These are phyloP conservation scores for Sphenostylis stenocarpa DNA, from an alignment of 306 rosid species.

Conservation along the genomic window DNA sequence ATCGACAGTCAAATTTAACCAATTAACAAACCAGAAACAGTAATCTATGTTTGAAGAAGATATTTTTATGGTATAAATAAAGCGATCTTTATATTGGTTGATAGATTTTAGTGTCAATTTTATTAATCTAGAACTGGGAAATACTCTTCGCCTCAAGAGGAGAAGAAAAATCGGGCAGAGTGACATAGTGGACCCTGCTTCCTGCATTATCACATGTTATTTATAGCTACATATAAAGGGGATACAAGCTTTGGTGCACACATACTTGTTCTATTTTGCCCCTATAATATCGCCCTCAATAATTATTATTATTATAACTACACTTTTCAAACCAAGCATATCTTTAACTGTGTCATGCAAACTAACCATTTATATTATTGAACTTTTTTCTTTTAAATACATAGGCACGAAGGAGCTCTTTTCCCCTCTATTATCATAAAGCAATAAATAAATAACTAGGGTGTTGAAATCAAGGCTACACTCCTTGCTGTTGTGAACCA, in stretches of 20 bases:
- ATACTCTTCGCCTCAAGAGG: not conserved
- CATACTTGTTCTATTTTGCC: too few relatives aligned
- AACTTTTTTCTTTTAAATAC: too few relatives aligned
- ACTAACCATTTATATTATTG: too few relatives aligned
- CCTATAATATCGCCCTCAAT: too few relatives aligned
- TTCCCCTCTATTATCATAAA: not conserved
- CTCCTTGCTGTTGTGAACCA: not conserved
- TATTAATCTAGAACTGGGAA: not conserved
- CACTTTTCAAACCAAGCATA: too few relatives aligned
- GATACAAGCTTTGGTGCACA: not conserved
- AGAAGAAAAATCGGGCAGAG: not conserved
- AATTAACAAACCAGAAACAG: slow-evolving; percentile 23
- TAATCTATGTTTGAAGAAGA: not conserved
- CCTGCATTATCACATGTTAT: not conserved
- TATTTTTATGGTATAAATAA: not conserved
- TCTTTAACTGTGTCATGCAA: not conserved
- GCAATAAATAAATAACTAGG: not conserved
- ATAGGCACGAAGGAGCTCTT: not conserved
- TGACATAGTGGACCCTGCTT: not conserved
- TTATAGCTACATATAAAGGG: not conserved
- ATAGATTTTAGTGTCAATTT: not conserved
- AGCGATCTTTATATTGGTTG: not conserved
- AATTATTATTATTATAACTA: too few relatives aligned
- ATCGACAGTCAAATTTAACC: slow-evolving; percentile 2
- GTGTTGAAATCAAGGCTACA: slow-evolving; percentile 5